Evolutionary conservation across 2,329 filamentous ascomycete species (phyloP), one percentile per base, ranked within the genome.

Genomic region (Epicoccum sorghinum): DNA sequence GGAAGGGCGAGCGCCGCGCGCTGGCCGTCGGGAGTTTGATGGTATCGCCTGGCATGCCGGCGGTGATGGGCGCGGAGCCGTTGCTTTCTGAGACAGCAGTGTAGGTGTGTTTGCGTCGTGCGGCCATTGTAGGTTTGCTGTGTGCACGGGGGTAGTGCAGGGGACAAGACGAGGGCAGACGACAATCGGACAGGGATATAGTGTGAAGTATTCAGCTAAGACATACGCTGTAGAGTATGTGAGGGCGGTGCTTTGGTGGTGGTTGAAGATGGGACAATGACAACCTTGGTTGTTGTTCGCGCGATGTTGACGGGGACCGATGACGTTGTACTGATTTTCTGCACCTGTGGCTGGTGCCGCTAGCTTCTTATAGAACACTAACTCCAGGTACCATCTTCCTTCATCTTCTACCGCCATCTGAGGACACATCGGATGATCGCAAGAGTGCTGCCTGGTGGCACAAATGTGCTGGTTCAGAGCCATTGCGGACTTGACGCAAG

Each of bases 1-100:
- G 80, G 74, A 84, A 86, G 3, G 89, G 88, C 32, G 80, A 79
- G 54, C 70, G 72, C 7, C 64, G 57, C n/a, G 62, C 60, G 18
- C 64, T 60, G 18, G 65, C 61, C 13, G 63, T 69, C 24, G 59
- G 59, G 7, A 57, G 45, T 22, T 63, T 68, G 23, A 66, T 63
- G n/a, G 66, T 62, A 33, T 58, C 57, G 8, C 59, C 38, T 13
- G 69, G 60, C 64, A 67, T 69, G 38, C 58, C 60, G 22, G 65
- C 56, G 47, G 66, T 66, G 47, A 64, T 55, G 22, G 68, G 58
- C 6, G 40, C 52, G 5, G 53, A 55, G 43, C 50, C 59, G 47
- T 59, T 55, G 22, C 29, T 50, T 36, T 50, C 42, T 43, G 47
- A 44, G 40, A 56, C 43, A 29, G 47, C 29, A 9, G 55, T 50